Evolutionary conservation across 352 stramenopile genomes (phyloP).

Genomic region (Blastocystis hominis): DNA sequence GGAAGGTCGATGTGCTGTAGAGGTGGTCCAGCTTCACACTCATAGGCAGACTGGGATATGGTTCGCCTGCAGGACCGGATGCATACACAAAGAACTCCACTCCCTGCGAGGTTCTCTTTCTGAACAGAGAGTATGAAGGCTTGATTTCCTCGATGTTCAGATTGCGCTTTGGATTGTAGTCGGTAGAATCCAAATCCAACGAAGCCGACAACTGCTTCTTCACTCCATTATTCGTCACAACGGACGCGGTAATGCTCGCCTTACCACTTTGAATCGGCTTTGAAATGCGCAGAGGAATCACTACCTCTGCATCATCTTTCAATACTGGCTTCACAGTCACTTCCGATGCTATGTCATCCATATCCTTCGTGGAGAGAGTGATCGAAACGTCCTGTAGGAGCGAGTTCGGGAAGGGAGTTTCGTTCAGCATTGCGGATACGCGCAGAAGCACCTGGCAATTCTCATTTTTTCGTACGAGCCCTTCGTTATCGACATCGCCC

Average conservation of each 20-base stretch:
- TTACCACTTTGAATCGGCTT: neutral
- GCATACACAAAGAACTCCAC: neutral
- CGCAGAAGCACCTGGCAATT: neutral
- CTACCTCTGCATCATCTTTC: neutral
- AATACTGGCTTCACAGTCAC: neutral
- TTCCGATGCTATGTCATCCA: neutral
- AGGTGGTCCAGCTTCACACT: neutral
- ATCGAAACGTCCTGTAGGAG: constrained; percentile 7
- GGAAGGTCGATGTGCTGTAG: neutral
- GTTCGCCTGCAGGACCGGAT: neutral
- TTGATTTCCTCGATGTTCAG: neutral
- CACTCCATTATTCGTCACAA: neutral
- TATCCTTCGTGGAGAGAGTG: neutral
- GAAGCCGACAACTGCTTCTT: neutral
- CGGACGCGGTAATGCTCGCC: neutral
- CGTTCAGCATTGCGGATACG: neutral
- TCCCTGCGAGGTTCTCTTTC: neutral
- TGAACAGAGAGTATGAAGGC: neutral
- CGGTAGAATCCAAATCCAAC: neutral
- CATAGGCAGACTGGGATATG: neutral
- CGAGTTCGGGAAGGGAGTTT: neutral
- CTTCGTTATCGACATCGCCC: constrained; percentile 31
- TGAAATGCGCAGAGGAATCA: neutral
- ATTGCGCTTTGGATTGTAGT: too few relatives aligned
- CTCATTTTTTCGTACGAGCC: constrained; percentile 28